Conservation (phyloP, 768 basidiomycete genomes). For the Lactarius psammicola region DNA sequence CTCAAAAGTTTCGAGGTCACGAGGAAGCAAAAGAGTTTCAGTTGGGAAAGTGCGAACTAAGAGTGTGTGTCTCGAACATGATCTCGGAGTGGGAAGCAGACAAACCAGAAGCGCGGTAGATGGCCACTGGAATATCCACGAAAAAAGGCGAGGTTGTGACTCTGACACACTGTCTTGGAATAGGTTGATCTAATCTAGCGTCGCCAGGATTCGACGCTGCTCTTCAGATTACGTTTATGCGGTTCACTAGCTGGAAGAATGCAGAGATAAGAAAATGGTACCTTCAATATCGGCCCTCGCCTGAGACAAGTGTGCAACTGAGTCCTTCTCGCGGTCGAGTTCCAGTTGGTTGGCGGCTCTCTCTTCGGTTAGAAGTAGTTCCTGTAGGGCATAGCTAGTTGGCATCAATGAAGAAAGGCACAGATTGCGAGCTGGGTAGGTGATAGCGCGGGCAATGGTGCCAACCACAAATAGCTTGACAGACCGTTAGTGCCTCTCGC, state of each 20-base stretch:
- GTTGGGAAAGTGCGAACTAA: background rate
- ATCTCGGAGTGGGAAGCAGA: background rate
- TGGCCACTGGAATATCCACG: background rate
- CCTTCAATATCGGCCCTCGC: constrained; percentile 24
- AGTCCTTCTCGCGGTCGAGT: constrained; percentile 17
- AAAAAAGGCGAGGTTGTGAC: background rate
- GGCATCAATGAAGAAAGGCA: background rate
- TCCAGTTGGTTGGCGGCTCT: constrained; percentile 7
- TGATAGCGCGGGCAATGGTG: background rate
- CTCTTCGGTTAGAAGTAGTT: constrained; percentile 8
- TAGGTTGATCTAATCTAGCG: background rate
- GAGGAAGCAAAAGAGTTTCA: background rate
- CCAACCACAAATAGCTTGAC: constrained; percentile 5
- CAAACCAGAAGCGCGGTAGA: background rate
- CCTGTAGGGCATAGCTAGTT: constrained; percentile 7
- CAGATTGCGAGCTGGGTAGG: background rate
- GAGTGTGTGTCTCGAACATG: background rate
- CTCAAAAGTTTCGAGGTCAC: background rate
- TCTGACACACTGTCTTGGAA: background rate
- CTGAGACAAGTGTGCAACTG: constrained; percentile 3
- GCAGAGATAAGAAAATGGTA: background rate
- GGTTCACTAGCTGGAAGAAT: background rate
- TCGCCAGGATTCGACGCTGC: constrained; percentile 9
- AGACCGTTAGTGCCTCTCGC: constrained; percentile 16
- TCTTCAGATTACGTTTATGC: constrained; percentile 9